Evolutionary conservation across 257 asterid genomes (phyloP), one percentile per base, ranked within the genome.

Genomic region (Knoxia roxburghii): DNA sequence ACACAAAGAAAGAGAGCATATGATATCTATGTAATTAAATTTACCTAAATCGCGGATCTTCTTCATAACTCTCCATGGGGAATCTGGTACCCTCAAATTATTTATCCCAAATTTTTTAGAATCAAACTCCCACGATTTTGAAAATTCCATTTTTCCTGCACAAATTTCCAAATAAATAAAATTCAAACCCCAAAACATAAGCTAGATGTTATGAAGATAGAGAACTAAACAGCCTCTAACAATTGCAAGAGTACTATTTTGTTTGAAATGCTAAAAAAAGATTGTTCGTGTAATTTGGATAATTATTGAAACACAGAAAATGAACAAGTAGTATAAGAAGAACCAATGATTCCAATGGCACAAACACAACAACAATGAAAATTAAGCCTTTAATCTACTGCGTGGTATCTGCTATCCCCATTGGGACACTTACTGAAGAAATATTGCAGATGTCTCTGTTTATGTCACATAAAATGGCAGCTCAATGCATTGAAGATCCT

Each of bases 111-210:
- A 66, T 46, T 55, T 65, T 80, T 81, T 76, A 0, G 97, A 78
- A 80, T 87, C 80, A 78, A 88, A 52, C 86, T 79, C 88, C 72
- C 83, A 78, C 89, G 96, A 88, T 64, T 80, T 84, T 30, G 89
- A 76, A 67, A 73, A 46, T 68, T 80, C 85, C 61, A 59, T 73
- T 75, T 49, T 64, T 67, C 85, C 95, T 84, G 64, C 32, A 78
- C 62, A 73, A 77, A 60, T 64, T 66, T 50, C 35, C 35, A 51
- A 63, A 67, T 29, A 39, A 39, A 52, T 50, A 32, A 58, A 64
- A 75, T 65, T 75, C 70, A 77, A 61, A 24, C 11, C 62, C 48
- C 61, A 71, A 45, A 68, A 45, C 49, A 74, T 65, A 37, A 71
- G 39, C 6, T 52, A 58, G 9, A 13, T 43, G 10, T 7, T 23